Evolutionary conservation across 768 basidiomycete genomes (phyloP), one percentile per base, ranked within the genome.

Genomic region (Gloeophyllum trabeum): DNA sequence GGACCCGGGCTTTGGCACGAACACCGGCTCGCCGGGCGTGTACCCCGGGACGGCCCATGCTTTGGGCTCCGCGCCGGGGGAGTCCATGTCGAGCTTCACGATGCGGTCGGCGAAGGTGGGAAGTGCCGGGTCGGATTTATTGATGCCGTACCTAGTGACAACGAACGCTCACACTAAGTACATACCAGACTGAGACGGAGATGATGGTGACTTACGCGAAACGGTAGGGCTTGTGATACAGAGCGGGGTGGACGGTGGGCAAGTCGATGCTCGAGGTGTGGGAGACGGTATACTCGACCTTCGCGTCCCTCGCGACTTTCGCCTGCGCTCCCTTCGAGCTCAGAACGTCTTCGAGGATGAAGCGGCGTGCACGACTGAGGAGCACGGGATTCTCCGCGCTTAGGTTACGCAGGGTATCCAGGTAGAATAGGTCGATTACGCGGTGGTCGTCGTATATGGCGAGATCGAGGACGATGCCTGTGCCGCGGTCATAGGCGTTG

Each of bases 11-110:
- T 58, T 36, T 1, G 54, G 40, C 7, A 64, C 53, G 24, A 66
- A 66, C 30, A 66, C 60, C 14, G 65, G 59, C 47, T 66, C 63
- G 12, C 62, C 55, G 4, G 63, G 57, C 6, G 41, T 61, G 32
- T 61, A 57, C 21, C 55, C 58, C 5, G 54, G 40, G 1, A 48
- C 42, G 6, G 44, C 51, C 62, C 63, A 63, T 2, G 50, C 43
- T 13, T 46, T 54, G 60, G 60, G 59, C 21, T 54, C 47, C 6
- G 42, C 52, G 7, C 55, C 44, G 18, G 26, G 43, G n/a, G 44
- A 45, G 6, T 52, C 42, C 46, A 45, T 55, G 45, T 65, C 61
- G 21, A 66, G 54, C 46, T 66, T 65, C 49, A 63, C 53, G 32
- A 65, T 34, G 2, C 57, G 51, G 25, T 66, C 61, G 38, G 53